Conservation (phyloP, 139 green algal species). For the Axilococcus clingmanii region DNA sequence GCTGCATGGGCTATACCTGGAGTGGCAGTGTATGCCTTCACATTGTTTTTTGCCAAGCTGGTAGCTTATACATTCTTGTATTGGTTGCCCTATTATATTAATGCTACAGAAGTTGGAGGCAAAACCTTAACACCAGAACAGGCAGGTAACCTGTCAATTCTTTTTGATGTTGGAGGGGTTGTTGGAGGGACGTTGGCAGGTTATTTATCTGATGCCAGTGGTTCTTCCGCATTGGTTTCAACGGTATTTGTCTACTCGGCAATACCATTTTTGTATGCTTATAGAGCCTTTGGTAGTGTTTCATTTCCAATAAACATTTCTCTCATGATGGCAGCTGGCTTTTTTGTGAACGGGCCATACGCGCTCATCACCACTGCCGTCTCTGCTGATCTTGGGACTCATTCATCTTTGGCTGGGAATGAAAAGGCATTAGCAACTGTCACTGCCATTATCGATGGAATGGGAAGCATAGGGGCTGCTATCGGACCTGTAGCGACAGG, state of each 20-base stretch:
- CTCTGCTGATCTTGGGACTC: constrained; percentile 86
- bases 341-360: constrained; percentile 94
- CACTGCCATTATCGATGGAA: constrained; percentile 96
- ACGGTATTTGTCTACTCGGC: constrained; percentile 63
- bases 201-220: constrained; percentile 68
- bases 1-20: constrained; percentile 84
- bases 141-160: constrained; percentile 70
- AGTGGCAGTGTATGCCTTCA: constrained; percentile 78
- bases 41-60: constrained; percentile 95
- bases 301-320: constrained; percentile 58
- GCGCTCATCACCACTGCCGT: constrained; percentile 95
- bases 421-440: constrained; percentile 87
- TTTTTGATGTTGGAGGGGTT: constrained; percentile 93
- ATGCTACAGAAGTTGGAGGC: constrained; percentile 57
- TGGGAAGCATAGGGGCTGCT: constrained; percentile 83
- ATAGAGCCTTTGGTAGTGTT: constrained; percentile 49
- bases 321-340: constrained; percentile 79
- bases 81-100: constrained; percentile 97
- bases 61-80: constrained; percentile 98
- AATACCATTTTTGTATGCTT: constrained; percentile 77
- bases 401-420: constrained; percentile 56
- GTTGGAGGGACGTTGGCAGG: constrained; percentile 78
- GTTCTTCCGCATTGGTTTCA: constrained; percentile 54
- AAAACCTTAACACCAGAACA: constrained; percentile 48
- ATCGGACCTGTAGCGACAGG: constrained; percentile 85